A percentile compares a stretch with the other conserved stretches of the same genome.
These are phyloP conservation scores for Juglanconis oblonga DNA, from an alignment of 2,329 filamentous ascomycete species.

Conservation along the genomic window DNA sequence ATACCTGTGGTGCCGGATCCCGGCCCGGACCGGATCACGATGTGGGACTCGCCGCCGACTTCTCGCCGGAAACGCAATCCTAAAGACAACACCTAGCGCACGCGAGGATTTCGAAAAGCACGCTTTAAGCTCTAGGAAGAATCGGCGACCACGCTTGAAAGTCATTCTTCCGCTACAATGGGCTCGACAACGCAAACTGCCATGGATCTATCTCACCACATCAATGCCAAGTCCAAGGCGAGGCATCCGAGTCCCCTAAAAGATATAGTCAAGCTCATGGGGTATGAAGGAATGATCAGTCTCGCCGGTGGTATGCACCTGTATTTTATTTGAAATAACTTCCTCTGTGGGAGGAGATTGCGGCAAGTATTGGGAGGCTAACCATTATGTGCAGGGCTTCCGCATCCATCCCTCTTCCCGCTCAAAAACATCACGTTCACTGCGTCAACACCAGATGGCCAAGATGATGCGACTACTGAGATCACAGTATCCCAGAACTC, in stretches of 20 bases:
- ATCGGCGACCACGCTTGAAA: too few relatives aligned
- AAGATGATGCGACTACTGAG: background rate
- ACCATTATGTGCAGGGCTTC: constrained; percentile 21
- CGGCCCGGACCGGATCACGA: background rate
- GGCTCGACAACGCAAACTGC: background rate
- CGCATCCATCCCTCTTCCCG: constrained; percentile 28
- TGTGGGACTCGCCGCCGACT: background rate
- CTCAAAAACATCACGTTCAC: constrained; percentile 17
- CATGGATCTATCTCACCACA: constrained; percentile 27
- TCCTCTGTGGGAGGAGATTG: too few relatives aligned
- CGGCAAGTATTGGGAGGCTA: too few relatives aligned
- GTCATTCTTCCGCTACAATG: background rate
- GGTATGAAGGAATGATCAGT: constrained; percentile 31
- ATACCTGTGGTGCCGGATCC: background rate
- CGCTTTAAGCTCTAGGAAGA: background rate
- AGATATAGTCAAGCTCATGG: constrained; percentile 33
- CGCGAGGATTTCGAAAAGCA: background rate
- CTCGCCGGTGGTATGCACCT: constrained; percentile 26
- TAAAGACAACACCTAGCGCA: background rate
- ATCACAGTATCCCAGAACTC: background rate
- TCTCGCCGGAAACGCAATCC: background rate
- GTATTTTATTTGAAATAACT: background rate
- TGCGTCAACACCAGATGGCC: background rate
- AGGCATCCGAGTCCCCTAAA: constrained; percentile 31
- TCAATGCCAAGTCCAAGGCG: constrained; percentile 28